These are phyloP conservation scores for Penicillium crustosum DNA, from an alignment of 2,329 filamentous ascomycete genomes.

Conservation along the genomic window DNA sequence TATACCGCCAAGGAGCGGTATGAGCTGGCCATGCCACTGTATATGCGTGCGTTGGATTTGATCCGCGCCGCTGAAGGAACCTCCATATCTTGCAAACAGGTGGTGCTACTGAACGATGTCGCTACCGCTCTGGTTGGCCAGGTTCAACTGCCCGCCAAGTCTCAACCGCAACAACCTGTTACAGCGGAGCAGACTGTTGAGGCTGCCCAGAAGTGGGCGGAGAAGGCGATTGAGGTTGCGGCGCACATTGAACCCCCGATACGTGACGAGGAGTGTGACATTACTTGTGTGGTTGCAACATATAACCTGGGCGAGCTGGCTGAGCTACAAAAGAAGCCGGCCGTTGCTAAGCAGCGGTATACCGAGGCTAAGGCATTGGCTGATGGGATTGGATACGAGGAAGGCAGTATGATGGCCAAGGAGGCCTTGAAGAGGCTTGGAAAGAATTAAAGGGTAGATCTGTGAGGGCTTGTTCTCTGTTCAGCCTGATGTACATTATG, in stretches of 20 bases:
- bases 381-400: constrained; percentile 44
- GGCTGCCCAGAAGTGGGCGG: constrained; percentile 74
- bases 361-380: constrained; percentile 64
- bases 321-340: constrained; percentile 66
- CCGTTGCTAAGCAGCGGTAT: constrained; percentile 67
- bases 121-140: constrained; percentile 47
- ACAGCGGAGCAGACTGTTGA: constrained; percentile 64
- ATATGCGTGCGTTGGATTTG: constrained; percentile 77
- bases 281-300: constrained; percentile 78
- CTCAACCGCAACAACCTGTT: constrained; percentile 33
- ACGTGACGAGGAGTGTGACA: constrained; percentile 75
- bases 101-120: constrained; percentile 66
- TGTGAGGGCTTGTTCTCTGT: neutral
- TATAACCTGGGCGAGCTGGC: constrained; percentile 85
- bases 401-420: constrained; percentile 33
- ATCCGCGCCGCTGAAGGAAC: constrained; percentile 50
- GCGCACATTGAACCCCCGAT: constrained; percentile 64
- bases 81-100: constrained; percentile 68
- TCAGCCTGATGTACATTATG: constrained; percentile 20
- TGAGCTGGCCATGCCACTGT: constrained; percentile 80
- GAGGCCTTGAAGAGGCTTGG: constrained; percentile 33
- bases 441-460: constrained; percentile 17
- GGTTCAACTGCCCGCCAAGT: constrained; percentile 28
- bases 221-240: constrained; percentile 70
- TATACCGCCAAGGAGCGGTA: constrained; percentile 74